Evolutionary conservation across 1,284 basidiomycete species (phyloP).

Genomic region (Agaricales sp.): DNA sequence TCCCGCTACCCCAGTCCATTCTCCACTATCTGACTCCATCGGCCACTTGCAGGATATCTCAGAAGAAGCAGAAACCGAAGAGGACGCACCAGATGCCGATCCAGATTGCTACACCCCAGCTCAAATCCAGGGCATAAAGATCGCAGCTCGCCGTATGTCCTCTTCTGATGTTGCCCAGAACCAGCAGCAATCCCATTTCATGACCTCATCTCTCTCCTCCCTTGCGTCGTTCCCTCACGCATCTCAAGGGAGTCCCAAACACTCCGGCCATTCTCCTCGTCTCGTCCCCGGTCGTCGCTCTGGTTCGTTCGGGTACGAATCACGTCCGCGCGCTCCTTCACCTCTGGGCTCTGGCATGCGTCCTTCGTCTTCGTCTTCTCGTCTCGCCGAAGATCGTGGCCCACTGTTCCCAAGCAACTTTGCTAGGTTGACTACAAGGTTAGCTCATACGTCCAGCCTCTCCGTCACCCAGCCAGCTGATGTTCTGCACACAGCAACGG

Average conservation of each 20-base stretch:
- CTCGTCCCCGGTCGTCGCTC: background rate
- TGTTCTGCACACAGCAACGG: too few relatives aligned
- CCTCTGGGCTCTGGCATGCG: background rate
- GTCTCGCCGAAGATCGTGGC: background rate
- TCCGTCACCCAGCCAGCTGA: too few relatives aligned
- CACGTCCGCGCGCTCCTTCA: background rate
- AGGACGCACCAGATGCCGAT: background rate
- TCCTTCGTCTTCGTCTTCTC: background rate
- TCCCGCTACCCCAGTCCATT: background rate
- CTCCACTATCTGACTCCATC: background rate
- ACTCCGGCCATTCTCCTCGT: background rate
- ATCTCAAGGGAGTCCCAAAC: background rate
- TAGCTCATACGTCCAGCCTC: too few relatives aligned
- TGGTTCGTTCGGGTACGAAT: background rate
- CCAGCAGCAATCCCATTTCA: background rate
- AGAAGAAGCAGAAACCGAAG: background rate
- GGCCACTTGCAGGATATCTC: conserved; percentile 1
- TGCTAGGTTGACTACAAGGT: background rate
- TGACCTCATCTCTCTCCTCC: background rate
- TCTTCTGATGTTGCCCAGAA: background rate
- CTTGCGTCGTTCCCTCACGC: background rate
- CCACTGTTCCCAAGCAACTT: conserved; percentile 1
- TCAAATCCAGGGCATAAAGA: background rate
- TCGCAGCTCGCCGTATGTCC: background rate
- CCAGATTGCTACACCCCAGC: background rate